These are phyloP conservation scores for Huntiella savannae DNA, from an alignment of 2,329 filamentous ascomycete species.

Conservation along the genomic window DNA sequence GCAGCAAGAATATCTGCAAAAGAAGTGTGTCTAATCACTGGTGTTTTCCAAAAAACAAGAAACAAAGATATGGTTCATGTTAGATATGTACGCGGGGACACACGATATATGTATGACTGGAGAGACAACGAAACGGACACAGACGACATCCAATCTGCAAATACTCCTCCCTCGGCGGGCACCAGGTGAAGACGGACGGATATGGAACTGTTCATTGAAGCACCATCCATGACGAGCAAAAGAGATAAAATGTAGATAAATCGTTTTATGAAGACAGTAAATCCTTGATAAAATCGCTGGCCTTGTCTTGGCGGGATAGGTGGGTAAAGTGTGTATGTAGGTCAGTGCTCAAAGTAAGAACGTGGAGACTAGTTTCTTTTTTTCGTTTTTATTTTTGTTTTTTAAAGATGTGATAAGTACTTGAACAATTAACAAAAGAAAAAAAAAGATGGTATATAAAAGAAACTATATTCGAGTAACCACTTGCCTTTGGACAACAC, in stretches of 20 bases:
- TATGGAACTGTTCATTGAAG: too few relatives aligned
- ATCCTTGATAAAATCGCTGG: not conserved
- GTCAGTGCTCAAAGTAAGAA: not conserved
- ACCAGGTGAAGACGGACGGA: not conserved
- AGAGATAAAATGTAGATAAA: not conserved
- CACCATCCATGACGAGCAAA: not conserved
- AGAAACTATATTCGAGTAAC: too few relatives aligned
- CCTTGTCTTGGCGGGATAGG: not conserved
- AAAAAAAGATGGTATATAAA: too few relatives aligned
- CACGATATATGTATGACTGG: conserved; percentile 3
- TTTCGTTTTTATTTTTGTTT: too few relatives aligned
- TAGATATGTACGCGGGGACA: conserved; percentile 3
- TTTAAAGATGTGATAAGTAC: too few relatives aligned
- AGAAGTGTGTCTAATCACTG: not conserved
- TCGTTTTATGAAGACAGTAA: not conserved
- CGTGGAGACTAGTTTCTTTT: too few relatives aligned
- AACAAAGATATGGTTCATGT: not conserved
- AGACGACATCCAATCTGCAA: conserved; percentile 1
- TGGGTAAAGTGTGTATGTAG: not conserved
- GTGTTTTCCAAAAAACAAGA: conserved; percentile 3
- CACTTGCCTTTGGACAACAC: too few relatives aligned
- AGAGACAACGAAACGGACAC: conserved; percentile 2
- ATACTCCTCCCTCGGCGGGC: not conserved
- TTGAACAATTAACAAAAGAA: too few relatives aligned
- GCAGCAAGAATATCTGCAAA: too few relatives aligned